A percentile compares a stretch with the other conserved stretches of the same genome.
These are phyloP conservation scores for Lachancea waltii DNA, from an alignment of 805 yeast species.

Conservation along the genomic window DNA sequence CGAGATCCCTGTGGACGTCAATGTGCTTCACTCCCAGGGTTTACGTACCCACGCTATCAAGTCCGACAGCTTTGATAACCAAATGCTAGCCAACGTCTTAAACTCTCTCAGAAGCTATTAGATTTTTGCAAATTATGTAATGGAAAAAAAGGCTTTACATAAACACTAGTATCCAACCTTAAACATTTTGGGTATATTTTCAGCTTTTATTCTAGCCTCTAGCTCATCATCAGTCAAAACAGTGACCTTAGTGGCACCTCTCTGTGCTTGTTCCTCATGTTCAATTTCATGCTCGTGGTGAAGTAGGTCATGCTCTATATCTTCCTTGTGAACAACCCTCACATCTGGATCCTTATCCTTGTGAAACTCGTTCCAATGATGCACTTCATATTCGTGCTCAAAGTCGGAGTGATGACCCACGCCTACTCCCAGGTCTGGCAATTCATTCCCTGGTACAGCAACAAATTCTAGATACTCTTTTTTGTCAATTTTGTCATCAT, in stretches of 20 bases:
- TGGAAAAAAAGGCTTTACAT: no score
- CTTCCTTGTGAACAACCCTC: constrained; percentile 74
- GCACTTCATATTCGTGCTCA: constrained; percentile 88
- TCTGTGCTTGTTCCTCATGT: constrained; percentile 37
- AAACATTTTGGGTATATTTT: constrained; percentile 37
- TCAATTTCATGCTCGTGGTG: constrained; percentile 85
- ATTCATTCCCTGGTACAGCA: constrained; percentile 53
- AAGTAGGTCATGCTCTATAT: constrained; percentile 75
- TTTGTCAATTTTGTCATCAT: constrained; percentile 56
- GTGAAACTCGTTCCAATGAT: constrained; percentile 85
- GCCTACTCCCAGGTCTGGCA: constrained; percentile 91
- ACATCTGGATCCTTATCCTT: constrained; percentile 78
- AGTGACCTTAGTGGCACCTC: constrained; percentile 32
- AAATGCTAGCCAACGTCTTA: constrained; percentile 15
- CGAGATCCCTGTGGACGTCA: constrained; percentile 45
- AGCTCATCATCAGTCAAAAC: constrained; percentile 36
- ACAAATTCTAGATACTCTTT: constrained; percentile 70
- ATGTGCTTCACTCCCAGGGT: constrained; percentile 36
- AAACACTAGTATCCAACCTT: constrained; percentile 19
- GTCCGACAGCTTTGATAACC: constrained; percentile 21
- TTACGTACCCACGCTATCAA: constrained; percentile 38
- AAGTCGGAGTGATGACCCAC: constrained; percentile 93
- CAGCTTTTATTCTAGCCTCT: constrained; percentile 33
- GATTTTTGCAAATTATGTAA: no score
- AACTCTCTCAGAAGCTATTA: neutral